Conservation (phyloP, 345 rosid genomes). For the Gossypium raimondii region DNA sequence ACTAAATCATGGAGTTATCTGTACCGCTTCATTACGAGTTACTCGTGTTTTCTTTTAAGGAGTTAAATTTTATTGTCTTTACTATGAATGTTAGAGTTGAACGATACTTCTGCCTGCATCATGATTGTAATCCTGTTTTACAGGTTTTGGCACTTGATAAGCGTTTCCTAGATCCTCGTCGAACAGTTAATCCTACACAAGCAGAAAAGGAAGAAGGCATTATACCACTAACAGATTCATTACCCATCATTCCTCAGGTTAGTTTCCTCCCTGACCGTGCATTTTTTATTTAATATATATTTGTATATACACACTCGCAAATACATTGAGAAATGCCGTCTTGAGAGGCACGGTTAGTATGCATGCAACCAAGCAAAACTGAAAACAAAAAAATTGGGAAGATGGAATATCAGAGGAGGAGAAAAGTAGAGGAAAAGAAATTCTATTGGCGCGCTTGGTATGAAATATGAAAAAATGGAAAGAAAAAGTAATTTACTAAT, state of each 20-base stretch:
- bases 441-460: too few species aligned
- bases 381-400: too few species aligned
- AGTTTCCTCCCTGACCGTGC: constrained; percentile 6
- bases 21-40: neutral
- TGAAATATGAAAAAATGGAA: too few species aligned
- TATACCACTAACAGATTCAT: constrained; percentile 80
- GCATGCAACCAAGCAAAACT: neutral
- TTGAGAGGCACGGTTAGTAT: neutral
- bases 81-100: neutral
- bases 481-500: too few species aligned
- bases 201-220: constrained; percentile 97
- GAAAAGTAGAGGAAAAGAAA: too few species aligned
- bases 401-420: too few species aligned
- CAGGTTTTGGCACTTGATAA: constrained; percentile 89
- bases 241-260: constrained; percentile 96
- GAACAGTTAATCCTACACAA: constrained; percentile 88
- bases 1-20: constrained; percentile 1
- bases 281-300: neutral
- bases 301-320: neutral
- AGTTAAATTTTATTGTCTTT: neutral
- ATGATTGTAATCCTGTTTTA: neutral
- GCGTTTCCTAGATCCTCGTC: constrained; percentile 90
- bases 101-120: neutral
- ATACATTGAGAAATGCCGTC: neutral
- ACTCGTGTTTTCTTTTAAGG: neutral